Base-by-base conservation (phyloP, 371 early-diverging fungal genomes). In the Mortierella sp. region DNA sequence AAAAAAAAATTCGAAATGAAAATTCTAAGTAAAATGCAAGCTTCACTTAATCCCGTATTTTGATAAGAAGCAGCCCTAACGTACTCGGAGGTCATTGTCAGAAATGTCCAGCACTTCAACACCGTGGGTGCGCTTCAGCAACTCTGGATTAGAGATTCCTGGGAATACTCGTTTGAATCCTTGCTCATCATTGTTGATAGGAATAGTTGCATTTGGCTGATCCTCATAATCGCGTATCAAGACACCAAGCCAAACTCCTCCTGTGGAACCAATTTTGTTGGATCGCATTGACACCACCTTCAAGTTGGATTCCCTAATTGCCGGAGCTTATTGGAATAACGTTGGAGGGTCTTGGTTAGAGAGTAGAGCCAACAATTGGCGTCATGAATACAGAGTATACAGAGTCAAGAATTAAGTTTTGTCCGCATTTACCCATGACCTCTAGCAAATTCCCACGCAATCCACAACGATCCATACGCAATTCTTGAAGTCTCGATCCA, bases 141-240 rank as follows among this genome's bases (percentile, higher is more conserved):
- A 66, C 49, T 80, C 81, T 29, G 75, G 75, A 35, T 75, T 80
- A 8, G 64, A 66, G 37, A 71, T 61, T 29, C 81, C 81, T 3
- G 81, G 81, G 66, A 80, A 80, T 2, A 80, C 81, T 42, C 81
- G 49, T n/a, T 57, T 70, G 60, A 80, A 80, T 35, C 81, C 81
- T 58, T 80, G 81, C 54, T 80, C 81, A n/a, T 80, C 81, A 28
- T 75, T 80, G 43, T 80, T 80, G 58, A 32, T 71, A 19, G 81
- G 81, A 8, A 74, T 64, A 4, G 66, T 55, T 23, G 57, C 66
- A 47, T 70, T 73, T 15, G 68, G 72, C 15, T 78, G 69, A 35
- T 85, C 88, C 28, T 89, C 89, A 58, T 90, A 90, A 49, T 89
- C 90, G 9, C 89, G 83, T 45, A 93, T 66, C 87, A 93, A 84